These are phyloP conservation scores for Rhodotorula taiwanensis DNA, from an alignment of 768 basidiomycete genomes.

Conservation along the genomic window DNA sequence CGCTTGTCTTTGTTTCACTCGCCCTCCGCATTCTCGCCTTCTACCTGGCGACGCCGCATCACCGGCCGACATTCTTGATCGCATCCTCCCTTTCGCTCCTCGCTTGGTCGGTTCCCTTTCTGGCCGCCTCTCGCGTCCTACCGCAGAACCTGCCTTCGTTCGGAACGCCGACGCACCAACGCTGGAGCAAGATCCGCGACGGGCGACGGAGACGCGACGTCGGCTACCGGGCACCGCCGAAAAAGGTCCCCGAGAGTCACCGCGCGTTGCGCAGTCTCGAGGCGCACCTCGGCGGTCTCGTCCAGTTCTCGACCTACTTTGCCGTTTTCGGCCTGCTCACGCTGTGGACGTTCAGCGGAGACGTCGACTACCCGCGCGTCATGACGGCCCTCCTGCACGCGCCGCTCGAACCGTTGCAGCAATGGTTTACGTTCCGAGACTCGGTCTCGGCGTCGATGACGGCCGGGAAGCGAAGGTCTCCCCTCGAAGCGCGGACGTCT, in stretches of 20 bases:
- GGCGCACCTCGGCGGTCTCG: conserved; percentile 34
- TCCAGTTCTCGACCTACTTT: conserved; percentile 37
- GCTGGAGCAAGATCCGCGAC: conserved; percentile 54
- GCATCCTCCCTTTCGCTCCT: conserved; percentile 33
- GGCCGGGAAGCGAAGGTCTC: neutral
- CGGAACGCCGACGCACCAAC: conserved; percentile 34
- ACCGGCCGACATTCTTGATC: conserved; percentile 23
- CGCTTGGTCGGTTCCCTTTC: conserved; percentile 35
- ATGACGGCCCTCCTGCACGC: neutral
- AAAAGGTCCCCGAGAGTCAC: conserved; percentile 30
- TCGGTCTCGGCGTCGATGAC: neutral
- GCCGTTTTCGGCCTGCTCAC: conserved; percentile 27
- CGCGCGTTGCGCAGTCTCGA: conserved; percentile 34
- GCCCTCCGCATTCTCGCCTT: conserved; percentile 23
- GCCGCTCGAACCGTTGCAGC: conserved; percentile 1
- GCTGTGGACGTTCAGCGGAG: conserved; percentile 31
- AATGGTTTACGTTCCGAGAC: neutral
- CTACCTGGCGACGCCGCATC: conserved; percentile 20
- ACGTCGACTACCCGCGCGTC: conserved; percentile 32
- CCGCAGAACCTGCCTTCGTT: conserved; percentile 36
- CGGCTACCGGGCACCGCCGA: conserved; percentile 47
- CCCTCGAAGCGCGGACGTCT: conserved; percentile 35
- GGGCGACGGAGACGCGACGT: conserved; percentile 54
- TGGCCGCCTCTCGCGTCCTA: conserved; percentile 37
- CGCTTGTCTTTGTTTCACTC: conserved; percentile 32